Base-by-base conservation (phyloP, 345 rosid genomes). In the Corchorus olitorius region DNA sequence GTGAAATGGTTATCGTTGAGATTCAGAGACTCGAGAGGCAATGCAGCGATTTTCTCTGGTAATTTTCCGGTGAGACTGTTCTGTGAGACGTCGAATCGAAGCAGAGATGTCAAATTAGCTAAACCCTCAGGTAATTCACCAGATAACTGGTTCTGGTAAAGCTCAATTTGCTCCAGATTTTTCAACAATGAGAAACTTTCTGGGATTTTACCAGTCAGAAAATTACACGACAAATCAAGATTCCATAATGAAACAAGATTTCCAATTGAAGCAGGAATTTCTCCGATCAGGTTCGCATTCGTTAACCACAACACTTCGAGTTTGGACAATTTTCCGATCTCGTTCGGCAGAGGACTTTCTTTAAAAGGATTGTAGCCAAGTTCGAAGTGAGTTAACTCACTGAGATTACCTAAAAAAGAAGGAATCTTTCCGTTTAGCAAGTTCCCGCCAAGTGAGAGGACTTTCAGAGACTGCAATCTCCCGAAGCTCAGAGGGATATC, bases 1-100 rank as follows among this genome's bases (percentile, higher is more conserved):
- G 61, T 81, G 79, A 93, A 80, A 75, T 53, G 58, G 50, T 93
- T 93, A 59, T 93, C 95, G 37, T 89, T 88, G 45, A 93, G 84
- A 77, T 85, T 79, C 67, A 93, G 75, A 17, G 88, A 82, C 27
- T 71, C 19, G 0, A 93, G 78, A 5, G 69, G 79, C 75, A 82
- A 22, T 37, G 88, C 80, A 0, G 95, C 91, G 37, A 93, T 75
- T 54, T 76, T 82, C 64, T 73, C 86, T 12, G 89, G 85, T 34
- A 93, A 68, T 49, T 67, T 77, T 0, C 93, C 97, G 19, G 85
- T 80, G 72, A 93, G 90, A 53, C 60, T 83, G 79, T 93, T 93
- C 86, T 88, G 85, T 3, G 97, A 93, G 22, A 76, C 89, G 64
- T 93, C 97, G 8, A 93, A n/a, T 43, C 35, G 48, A 17, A 50